A percentile compares a stretch with the other conserved stretches of the same genome.
These are phyloP conservation scores for Cyanodermella asteris DNA, from an alignment of 2,329 filamentous ascomycete species.

Conservation along the genomic window DNA sequence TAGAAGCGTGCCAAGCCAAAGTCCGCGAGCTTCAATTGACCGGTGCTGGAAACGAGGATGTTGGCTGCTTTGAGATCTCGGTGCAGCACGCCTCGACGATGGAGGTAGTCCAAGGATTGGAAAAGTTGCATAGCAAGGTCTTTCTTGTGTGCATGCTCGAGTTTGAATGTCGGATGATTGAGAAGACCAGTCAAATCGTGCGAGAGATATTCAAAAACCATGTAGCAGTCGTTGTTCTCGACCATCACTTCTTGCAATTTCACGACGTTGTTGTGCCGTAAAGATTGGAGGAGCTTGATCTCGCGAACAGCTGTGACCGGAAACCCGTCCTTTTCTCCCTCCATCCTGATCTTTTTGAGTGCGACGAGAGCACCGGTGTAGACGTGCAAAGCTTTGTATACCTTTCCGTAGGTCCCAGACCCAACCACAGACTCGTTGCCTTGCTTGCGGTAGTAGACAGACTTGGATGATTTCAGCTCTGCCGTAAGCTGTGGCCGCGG, in stretches of 20 bases:
- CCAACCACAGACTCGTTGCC: slow-evolving; percentile 96
- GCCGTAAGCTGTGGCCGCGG: slow-evolving; percentile 45
- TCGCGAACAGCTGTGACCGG: slow-evolving; percentile 79
- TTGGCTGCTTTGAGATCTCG: slow-evolving; percentile 98
- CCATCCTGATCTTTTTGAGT: slow-evolving; percentile 81
- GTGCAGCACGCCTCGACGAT: slow-evolving; percentile 80
- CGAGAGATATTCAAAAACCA: slow-evolving; percentile 97
- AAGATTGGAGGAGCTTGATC: slow-evolving; percentile 74
- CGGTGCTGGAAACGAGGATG: slow-evolving; percentile 77
- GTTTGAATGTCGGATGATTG: slow-evolving; percentile 78
- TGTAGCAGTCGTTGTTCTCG: slow-evolving; percentile 94
- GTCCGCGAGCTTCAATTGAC: slow-evolving; percentile 78
- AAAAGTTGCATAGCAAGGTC: slow-evolving; percentile 84
- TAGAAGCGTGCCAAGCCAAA: slow-evolving; percentile 95
- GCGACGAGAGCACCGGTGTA: slow-evolving; percentile 70
- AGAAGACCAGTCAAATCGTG: slow-evolving; percentile 88
- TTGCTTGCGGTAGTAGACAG: slow-evolving; percentile 83
- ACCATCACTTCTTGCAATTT: slow-evolving; percentile 86
- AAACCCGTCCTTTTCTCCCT: slow-evolving; percentile 75
- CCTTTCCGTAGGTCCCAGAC: slow-evolving; percentile 86
- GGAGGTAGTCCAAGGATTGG: slow-evolving; percentile 79
- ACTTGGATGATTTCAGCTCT: slow-evolving; percentile 59
- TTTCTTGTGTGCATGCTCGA: slow-evolving; percentile 74
- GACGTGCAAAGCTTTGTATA: slow-evolving; percentile 86
- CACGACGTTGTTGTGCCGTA: slow-evolving; percentile 65